These are phyloP conservation scores for Cladosporium sphaerospermum DNA, from an alignment of 2,329 filamentous ascomycete species.

Conservation along the genomic window DNA sequence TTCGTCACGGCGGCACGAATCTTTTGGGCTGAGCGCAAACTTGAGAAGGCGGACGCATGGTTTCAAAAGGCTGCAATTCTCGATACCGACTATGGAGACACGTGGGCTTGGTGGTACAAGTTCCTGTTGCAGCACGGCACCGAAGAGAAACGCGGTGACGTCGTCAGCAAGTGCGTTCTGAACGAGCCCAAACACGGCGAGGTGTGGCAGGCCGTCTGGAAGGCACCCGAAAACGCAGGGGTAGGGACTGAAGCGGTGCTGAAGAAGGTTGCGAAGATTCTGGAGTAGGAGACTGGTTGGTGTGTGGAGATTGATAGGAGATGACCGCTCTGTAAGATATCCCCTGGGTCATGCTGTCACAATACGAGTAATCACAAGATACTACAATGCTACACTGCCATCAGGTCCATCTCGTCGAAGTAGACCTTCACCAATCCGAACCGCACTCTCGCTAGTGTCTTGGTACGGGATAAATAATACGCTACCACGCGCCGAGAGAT, in stretches of 20 bases:
- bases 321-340: not conserved
- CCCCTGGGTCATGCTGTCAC: too few species aligned
- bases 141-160: slow-evolving; percentile 82
- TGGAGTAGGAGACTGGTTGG: slow-evolving; percentile 35
- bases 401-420: too few species aligned
- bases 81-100: slow-evolving; percentile 82
- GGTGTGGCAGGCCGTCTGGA: slow-evolving; percentile 78
- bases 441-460: too few species aligned
- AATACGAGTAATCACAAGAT: too few species aligned
- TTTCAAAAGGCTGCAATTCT: slow-evolving; percentile 92
- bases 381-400: too few species aligned
- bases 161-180: slow-evolving; percentile 70
- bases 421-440: too few species aligned
- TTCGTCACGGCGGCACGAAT: slow-evolving; percentile 91
- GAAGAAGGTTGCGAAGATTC: slow-evolving; percentile 62
- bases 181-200: slow-evolving; percentile 91
- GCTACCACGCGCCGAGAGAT: too few species aligned
- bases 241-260: slow-evolving; percentile 74
- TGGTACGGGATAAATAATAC: too few species aligned
- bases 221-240: slow-evolving; percentile 74
- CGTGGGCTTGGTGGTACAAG: slow-evolving; percentile 97
- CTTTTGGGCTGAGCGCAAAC: slow-evolving; percentile 86
- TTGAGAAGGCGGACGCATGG: slow-evolving; percentile 94
- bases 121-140: slow-evolving; percentile 90
- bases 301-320: not conserved